These are phyloP conservation scores for Nephelium lappaceum DNA, from an alignment of 345 rosid species.

Conservation along the genomic window DNA sequence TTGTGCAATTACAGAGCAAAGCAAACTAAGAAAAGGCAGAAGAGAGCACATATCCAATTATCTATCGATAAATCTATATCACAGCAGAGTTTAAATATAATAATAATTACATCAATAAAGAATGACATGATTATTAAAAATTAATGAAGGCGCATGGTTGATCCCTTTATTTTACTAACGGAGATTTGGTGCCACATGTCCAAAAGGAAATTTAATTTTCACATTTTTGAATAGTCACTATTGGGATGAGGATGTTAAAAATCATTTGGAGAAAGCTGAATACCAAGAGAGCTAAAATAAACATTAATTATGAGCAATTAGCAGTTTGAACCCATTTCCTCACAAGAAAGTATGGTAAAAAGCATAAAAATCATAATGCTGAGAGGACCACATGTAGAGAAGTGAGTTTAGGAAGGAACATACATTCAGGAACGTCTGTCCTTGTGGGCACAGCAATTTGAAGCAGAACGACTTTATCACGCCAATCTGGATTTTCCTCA, in stretches of 20 bases:
- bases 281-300: not conserved
- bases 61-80: not conserved
- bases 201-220: not conserved
- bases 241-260: not conserved
- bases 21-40: not conserved
- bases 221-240: not conserved
- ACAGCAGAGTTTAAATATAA: not conserved
- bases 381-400: not conserved
- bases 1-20: not conserved
- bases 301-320: not conserved
- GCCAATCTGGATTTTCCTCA: conserved; percentile 66
- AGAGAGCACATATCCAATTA: not conserved
- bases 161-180: conserved; percentile 8
- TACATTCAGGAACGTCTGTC: conserved; percentile 61
- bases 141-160: not conserved
- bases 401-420: conserved; percentile 17
- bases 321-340: conserved; percentile 7
- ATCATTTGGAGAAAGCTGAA: conserved; percentile 3
- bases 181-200: no score
- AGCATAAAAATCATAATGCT: not conserved
- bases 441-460: conserved; percentile 71
- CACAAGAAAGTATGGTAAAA: not conserved
- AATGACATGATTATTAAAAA: not conserved
- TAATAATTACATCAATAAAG: not conserved
- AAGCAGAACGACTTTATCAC: conserved; percentile 60